Percentiles rank a stretch among this genome's conserved stretches.
phyloP scores from a whole-genome alignment of 2,329 filamentous ascomycete species.

The Fusarium decemcellulare region DNA sequence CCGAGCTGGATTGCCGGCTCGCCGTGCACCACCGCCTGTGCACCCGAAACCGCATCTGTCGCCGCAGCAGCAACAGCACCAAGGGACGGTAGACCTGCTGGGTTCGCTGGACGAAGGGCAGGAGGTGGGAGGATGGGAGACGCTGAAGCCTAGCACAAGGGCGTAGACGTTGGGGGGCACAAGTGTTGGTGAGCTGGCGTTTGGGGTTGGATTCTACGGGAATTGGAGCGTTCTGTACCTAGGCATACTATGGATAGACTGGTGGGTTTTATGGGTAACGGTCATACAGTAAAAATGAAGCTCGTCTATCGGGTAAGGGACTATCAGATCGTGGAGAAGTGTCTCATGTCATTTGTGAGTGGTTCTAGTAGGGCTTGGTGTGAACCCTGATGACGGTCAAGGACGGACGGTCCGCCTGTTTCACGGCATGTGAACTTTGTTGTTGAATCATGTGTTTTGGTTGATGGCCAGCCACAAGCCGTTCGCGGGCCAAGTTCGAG shows the following conservation, averaged over 20 bases:
- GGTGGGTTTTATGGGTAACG: not conserved
- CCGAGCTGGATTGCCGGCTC: slow-evolving; percentile 32
- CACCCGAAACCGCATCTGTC: slow-evolving; percentile 39
- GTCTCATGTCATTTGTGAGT: not conserved
- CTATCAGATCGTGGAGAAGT: not conserved
- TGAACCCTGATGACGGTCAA: slow-evolving; percentile 12
- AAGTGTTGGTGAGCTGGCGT: slow-evolving; percentile 1
- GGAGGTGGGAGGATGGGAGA: slow-evolving; percentile 69
- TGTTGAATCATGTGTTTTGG: slow-evolving; percentile 26
- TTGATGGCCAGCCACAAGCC: slow-evolving; percentile 6
- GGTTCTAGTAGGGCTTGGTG: not conserved
- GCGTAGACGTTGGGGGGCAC: slow-evolving; percentile 17
- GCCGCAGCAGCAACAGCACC: slow-evolving; percentile 45
- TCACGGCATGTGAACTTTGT: slow-evolving; percentile 24
- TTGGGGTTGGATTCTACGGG: slow-evolving; percentile 26
- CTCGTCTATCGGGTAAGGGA: not conserved
- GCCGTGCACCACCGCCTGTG: slow-evolving; percentile 37
- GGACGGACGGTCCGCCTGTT: not conserved
- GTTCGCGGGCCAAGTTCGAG: slow-evolving; percentile 20
- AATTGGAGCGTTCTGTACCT: slow-evolving; percentile 15
- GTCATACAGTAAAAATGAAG: not conserved
- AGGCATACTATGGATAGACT: not conserved
- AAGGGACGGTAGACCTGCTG: slow-evolving; percentile 56
- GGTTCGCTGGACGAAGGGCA: slow-evolving; percentile 65
- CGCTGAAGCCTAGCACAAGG: slow-evolving; percentile 63